Base-by-base conservation (phyloP, 495 filamentous ascomycete species). In the Penicillium steckii region DNA sequence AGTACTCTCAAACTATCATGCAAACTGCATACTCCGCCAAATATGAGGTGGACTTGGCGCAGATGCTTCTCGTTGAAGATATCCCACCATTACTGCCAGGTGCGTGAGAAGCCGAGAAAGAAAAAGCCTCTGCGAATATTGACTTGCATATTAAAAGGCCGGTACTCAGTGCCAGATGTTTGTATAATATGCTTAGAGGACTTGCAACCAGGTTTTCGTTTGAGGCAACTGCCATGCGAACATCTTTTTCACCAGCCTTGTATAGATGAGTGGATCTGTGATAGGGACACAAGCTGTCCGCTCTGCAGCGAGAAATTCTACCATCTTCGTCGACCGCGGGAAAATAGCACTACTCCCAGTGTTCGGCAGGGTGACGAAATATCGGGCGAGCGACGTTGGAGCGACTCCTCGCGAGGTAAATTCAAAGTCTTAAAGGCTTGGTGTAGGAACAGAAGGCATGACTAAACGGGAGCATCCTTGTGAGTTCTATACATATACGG, bases 171-270 rank as follows among this genome's bases (percentile, higher is more conserved):
- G n/a, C 32, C 32, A 17, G 32, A 35, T 35, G 32, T 35, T 17
- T 35, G 32, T 35, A 35, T 35, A 9, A 35, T 35, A 35, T 35
- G 32, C n/a, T 35, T 35, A 17, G 32, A 35, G 32, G 32, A 35
- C 2, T 12, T 35, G 32, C 32, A 35, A 35, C 32, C 32, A 13
- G 32, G 32, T 13, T 35, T 35, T 35, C 32, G 2, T 13, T 35
- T 35, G 32, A 7, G 32, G 6, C 44, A 23, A 17, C 44, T 46
- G 19, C 44, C 44, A 46, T 46, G 44, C 15, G 27, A 27, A 21
- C 44, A 46, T 46, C 18, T 46, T 30, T 46, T 46, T 33, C 44
- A 46, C 27, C 44, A 46, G 9, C 44, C 44, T 30, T 46, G 44
- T 30, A 46, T 46, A 19, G 44, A 46, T 21, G 19, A 21, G 4